These are phyloP conservation scores for Zanthoxylum bungeanum DNA, from an alignment of 345 rosid species.

Conservation along the genomic window DNA sequence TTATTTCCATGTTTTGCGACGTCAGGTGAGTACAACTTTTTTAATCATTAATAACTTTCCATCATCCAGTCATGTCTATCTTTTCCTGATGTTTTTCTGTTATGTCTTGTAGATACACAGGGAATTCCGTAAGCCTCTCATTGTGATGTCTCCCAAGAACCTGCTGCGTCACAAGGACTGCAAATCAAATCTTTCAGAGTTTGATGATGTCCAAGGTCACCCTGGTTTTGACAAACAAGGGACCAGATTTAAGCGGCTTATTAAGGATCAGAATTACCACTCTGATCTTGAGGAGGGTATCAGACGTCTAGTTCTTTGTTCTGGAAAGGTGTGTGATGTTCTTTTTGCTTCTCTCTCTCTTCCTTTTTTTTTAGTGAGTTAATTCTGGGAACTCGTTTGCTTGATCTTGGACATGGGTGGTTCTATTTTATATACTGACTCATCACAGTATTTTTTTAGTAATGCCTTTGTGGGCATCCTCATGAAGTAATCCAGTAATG, in stretches of 20 bases:
- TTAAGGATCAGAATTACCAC: conserved; percentile 82
- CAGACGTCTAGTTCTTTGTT: conserved; percentile 84
- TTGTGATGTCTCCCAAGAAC: conserved; percentile 90
- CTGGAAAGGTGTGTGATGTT: conserved; percentile 65
- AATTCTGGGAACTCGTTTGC: neutral
- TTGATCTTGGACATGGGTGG: neutral
- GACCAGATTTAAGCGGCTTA: conserved; percentile 86
- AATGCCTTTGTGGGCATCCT: neutral
- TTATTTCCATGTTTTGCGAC: conserved; percentile 78
- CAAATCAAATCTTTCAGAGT: conserved; percentile 88
- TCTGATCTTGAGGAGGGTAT: conserved; percentile 84
- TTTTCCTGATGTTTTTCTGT: conserved; percentile 6
- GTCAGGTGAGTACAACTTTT: conserved; percentile 51
- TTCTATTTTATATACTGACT: neutral
- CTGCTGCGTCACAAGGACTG: conserved; percentile 89
- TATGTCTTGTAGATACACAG: conserved; percentile 62
- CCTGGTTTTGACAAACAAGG: conserved; percentile 99
- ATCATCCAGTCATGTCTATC: neutral
- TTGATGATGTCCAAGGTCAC: conserved; percentile 94
- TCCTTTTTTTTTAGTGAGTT: neutral
- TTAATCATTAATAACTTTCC: neutral
- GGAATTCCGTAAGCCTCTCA: conserved; percentile 85
- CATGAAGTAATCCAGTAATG: neutral
- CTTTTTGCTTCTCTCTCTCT: neutral
- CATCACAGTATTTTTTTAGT: neutral